phyloP scores from a whole-genome alignment of 192 early-diverging fungal genomes.

The Gigaspora rosea region DNA sequence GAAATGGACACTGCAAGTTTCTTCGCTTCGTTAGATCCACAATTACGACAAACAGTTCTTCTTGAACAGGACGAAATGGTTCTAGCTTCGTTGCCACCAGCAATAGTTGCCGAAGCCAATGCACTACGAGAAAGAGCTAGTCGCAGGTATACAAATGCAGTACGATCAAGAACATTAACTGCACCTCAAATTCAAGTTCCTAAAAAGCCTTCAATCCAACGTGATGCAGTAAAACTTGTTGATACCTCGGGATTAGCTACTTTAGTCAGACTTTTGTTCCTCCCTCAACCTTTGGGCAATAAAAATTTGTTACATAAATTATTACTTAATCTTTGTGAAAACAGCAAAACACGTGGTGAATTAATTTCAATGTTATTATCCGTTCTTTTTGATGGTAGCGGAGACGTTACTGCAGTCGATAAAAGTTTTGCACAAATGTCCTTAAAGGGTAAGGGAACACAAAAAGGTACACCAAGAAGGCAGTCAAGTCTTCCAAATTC shows the following conservation, averaged over 20 bases:
- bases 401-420: conserved; percentile 75
- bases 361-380: conserved; percentile 84
- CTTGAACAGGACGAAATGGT: conserved; percentile 53
- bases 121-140: conserved; percentile 41
- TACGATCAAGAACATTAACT: conserved; percentile 38
- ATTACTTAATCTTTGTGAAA: conserved; percentile 86
- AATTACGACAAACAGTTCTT: conserved; percentile 55
- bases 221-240: conserved; percentile 79
- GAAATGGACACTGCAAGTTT: conserved; percentile 60
- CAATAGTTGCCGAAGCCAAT: conserved; percentile 54
- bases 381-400: conserved; percentile 80
- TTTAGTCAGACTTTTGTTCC: conserved; percentile 83
- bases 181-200: conserved; percentile 21
- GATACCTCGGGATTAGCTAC: conserved; percentile 80
- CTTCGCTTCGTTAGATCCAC: conserved; percentile 57
- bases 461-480: conserved; percentile 41
- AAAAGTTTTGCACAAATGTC: conserved; percentile 76
- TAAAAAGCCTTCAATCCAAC: conserved; percentile 48
- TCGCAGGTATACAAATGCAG: conserved; percentile 34
- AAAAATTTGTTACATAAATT: conserved; percentile 65
- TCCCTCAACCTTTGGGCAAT: conserved; percentile 75
- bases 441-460: conserved; percentile 57
- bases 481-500: conserved; percentile 8
- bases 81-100: conserved; percentile 42
- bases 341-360: conserved; percentile 81